Evolutionary conservation across 208 protist species (phyloP).

Genomic region (Strigomonas culicis): DNA sequence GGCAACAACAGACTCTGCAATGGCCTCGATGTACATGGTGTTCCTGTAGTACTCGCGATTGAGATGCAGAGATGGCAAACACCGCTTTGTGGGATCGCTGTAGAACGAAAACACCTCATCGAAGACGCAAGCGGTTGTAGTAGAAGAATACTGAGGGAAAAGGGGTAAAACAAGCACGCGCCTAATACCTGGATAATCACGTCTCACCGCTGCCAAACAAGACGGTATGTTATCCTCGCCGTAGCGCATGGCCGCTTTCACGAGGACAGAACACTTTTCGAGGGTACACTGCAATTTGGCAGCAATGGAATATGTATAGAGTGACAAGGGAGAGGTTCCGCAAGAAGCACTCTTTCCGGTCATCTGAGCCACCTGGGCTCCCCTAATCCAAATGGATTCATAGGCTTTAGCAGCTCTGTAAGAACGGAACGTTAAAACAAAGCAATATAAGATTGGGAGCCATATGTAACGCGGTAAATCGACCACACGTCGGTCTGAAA

Average conservation of each 20-base stretch:
- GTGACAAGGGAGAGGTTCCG: slow-evolving; percentile 11
- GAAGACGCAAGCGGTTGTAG: slow-evolving; percentile 29
- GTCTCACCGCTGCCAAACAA: slow-evolving; percentile 10
- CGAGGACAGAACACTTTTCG: slow-evolving; percentile 9
- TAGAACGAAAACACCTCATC: slow-evolving; percentile 41
- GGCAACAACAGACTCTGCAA: slow-evolving; percentile 15
- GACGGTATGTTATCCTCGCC: slow-evolving; percentile 20
- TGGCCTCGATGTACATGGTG: slow-evolving; percentile 31
- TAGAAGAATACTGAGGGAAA: slow-evolving; percentile 62
- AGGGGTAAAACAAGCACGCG: slow-evolving; percentile 42
- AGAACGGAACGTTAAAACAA: slow-evolving; percentile 47
- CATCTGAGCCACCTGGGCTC: slow-evolving; percentile 7
- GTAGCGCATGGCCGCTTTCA: slow-evolving; percentile 30
- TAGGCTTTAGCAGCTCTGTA: slow-evolving; percentile 22
- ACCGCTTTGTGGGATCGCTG: slow-evolving; percentile 15
- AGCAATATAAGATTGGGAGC: slow-evolving; percentile 38
- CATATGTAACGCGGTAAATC: slow-evolving; percentile 38
- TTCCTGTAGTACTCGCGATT: slow-evolving; percentile 40
- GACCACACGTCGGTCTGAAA: slow-evolving; percentile 42
- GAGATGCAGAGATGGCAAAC: slow-evolving; percentile 32
- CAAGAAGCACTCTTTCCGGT: slow-evolving; percentile 17
- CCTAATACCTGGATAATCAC: slow-evolving; percentile 12
- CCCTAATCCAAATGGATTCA: slow-evolving; percentile 28
- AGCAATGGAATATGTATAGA: slow-evolving; percentile 14
- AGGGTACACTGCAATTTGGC: neutral